Percentiles rank a stretch among this genome's conserved stretches.
Conservation (phyloP, 2,329 filamentous ascomycete genomes). For the Beauveria sp. region DNA sequence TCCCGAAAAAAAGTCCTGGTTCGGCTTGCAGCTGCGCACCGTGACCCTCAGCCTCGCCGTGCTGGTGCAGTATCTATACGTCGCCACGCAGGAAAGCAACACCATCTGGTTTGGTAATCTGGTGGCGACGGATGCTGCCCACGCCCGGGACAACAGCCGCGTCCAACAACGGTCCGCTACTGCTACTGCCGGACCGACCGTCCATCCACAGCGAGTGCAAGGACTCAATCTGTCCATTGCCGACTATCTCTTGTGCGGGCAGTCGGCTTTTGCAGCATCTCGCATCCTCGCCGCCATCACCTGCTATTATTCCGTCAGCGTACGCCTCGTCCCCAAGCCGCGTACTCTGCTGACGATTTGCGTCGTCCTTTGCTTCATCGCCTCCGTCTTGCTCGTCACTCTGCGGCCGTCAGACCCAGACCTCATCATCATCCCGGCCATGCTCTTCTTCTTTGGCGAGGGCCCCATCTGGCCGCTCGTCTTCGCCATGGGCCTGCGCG, state of each 20-base stretch:
- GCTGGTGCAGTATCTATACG: conserved; percentile 70
- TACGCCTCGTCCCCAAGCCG: conserved; percentile 51
- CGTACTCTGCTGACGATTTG: conserved; percentile 61
- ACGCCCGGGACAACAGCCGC: conserved; percentile 12
- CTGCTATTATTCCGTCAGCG: conserved; percentile 47
- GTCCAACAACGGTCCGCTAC: conserved; percentile 23
- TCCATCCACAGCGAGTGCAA: conserved; percentile 25
- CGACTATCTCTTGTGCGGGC: conserved; percentile 64
- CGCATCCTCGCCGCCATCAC: conserved; percentile 61
- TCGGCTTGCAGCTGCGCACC: conserved; percentile 45
- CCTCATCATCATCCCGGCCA: conserved; percentile 50
- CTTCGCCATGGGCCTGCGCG: conserved; percentile 70
- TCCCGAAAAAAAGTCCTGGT: conserved; percentile 37
- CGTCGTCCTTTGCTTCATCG: conserved; percentile 52
- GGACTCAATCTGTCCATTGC: conserved; percentile 47
- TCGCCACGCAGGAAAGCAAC: conserved; percentile 63
- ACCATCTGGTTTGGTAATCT: conserved; percentile 53
- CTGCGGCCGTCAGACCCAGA: conserved; percentile 38
- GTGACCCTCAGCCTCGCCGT: conserved; percentile 61
- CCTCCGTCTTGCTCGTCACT: conserved; percentile 39
- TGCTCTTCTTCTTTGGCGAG: conserved; percentile 72
- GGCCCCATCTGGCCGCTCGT: conserved; percentile 78
- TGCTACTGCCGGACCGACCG: neutral
- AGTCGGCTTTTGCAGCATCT: conserved; percentile 64
- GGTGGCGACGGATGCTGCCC: conserved; percentile 30